Percentiles rank a stretch among this genome's conserved stretches.
These are phyloP conservation scores for Talaromyces thailandensis DNA, from an alignment of 495 filamentous ascomycete species.

Conservation along the genomic window DNA sequence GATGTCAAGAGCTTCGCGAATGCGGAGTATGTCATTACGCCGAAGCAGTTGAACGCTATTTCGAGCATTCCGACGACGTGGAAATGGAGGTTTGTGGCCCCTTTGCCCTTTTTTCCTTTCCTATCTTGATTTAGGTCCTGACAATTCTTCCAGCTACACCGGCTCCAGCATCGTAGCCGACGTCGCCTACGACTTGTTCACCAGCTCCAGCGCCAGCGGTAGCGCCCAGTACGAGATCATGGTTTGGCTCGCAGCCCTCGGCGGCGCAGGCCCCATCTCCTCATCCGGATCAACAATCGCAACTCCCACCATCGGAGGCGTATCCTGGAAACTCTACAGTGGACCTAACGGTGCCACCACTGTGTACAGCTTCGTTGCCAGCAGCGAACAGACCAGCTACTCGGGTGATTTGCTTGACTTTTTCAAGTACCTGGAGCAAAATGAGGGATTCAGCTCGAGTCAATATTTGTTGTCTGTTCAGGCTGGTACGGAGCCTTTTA, in stretches of 20 bases:
- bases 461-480: slow-evolving; percentile 47
- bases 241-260: slow-evolving; percentile 58
- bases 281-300: slow-evolving; percentile 45
- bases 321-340: slow-evolving; percentile 42
- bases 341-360: slow-evolving; percentile 47
- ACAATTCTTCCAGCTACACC: slow-evolving; percentile 35
- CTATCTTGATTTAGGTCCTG: background rate
- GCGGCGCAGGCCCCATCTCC: slow-evolving; percentile 55
- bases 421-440: slow-evolving; percentile 44
- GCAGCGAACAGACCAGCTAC: slow-evolving; percentile 37
- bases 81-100: slow-evolving; percentile 43
- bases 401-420: slow-evolving; percentile 48
- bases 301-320: slow-evolving; percentile 41
- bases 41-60: slow-evolving; percentile 39
- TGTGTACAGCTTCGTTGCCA: slow-evolving; percentile 56
- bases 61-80: slow-evolving; percentile 41
- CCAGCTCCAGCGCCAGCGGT: slow-evolving; percentile 33
- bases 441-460: slow-evolving; percentile 38
- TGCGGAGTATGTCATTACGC: slow-evolving; percentile 33
- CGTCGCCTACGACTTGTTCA: slow-evolving; percentile 60
- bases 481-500: slow-evolving; percentile 50
- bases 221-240: slow-evolving; percentile 57
- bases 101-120: background rate
- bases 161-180: slow-evolving; percentile 47
- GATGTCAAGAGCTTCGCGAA: slow-evolving; percentile 57